Percentiles rank a stretch among this genome's conserved stretches.
Evolutionary conservation across 345 rosid species (phyloP).

Genomic region (Salix viminalis): DNA sequence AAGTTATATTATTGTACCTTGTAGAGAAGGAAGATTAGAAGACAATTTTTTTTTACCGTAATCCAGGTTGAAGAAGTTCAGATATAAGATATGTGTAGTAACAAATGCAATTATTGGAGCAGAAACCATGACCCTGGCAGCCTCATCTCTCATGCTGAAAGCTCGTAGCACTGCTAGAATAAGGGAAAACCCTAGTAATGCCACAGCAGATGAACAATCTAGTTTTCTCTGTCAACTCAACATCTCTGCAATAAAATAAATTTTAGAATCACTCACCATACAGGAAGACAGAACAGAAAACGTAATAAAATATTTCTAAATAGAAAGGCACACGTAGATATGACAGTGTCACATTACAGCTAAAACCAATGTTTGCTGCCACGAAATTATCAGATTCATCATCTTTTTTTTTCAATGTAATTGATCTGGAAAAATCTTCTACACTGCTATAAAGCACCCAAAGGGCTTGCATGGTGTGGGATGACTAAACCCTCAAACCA

Average conservation of each 20-base stretch:
- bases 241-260: constrained; percentile 50
- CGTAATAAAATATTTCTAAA: background rate
- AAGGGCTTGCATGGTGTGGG: background rate
- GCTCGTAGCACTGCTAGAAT: constrained; percentile 64
- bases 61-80: constrained; percentile 73
- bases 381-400: background rate
- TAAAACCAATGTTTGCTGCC: background rate
- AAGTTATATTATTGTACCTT: background rate
- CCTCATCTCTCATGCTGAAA: constrained; percentile 63
- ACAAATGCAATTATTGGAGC: constrained; percentile 77
- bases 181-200: constrained; percentile 60
- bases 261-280: constrained; percentile 10
- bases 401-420: background rate
- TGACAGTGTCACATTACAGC: background rate
- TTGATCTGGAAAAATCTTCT: background rate
- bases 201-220: constrained; percentile 74
- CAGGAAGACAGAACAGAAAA: background rate
- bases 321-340: background rate
- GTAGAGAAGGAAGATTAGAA: background rate
- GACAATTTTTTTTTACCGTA: constrained; percentile 44
- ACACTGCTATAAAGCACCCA: background rate
- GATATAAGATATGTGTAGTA: constrained; percentile 77
- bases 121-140: constrained; percentile 78
- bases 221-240: constrained; percentile 76
- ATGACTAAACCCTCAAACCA: background rate